Percentiles rank a stretch among this genome's conserved stretches.
These are phyloP conservation scores for Rhynchospora tenuis DNA, from an alignment of 176 grass and related monocot genomes.

Conservation along the genomic window DNA sequence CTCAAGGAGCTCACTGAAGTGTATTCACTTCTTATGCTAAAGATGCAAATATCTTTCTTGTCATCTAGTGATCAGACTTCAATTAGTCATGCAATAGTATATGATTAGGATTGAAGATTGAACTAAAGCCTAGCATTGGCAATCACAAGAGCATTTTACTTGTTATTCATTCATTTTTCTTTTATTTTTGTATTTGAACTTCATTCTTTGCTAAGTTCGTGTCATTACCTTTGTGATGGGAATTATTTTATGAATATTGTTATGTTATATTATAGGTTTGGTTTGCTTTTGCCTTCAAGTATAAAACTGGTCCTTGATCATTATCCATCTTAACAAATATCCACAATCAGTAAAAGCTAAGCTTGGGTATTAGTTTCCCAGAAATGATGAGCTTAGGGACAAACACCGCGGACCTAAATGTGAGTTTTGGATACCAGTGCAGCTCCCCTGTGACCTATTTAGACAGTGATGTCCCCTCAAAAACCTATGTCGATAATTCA, in stretches of 20 bases:
- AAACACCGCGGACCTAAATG: conserved; percentile 42
- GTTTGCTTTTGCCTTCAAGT: conserved; percentile 76
- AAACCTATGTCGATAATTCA: conserved; percentile 42
- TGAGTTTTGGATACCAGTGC: conserved; percentile 81
- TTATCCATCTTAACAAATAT: conserved; percentile 11
- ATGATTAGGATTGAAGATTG: background rate
- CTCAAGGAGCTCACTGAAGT: background rate
- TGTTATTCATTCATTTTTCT: background rate
- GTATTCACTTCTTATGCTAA: background rate
- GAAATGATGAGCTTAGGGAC: conserved; percentile 42
- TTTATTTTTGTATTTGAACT: background rate
- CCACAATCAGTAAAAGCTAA: conserved; percentile 20
- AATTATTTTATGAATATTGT: background rate
- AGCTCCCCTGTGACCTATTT: conserved; percentile 35
- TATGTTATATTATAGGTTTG: conserved; percentile 43
- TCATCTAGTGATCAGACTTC: background rate
- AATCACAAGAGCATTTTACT: background rate
- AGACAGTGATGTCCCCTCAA: conserved; percentile 37
- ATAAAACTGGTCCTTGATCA: conserved; percentile 30
- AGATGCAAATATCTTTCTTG: background rate
- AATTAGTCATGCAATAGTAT: background rate
- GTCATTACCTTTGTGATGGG: background rate
- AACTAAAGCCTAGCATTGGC: background rate
- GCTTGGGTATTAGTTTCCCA: conserved; percentile 21
- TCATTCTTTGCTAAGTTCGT: background rate